Evolutionary conservation across 768 basidiomycete species (phyloP).

Genomic region (Tylopilus sp.): DNA sequence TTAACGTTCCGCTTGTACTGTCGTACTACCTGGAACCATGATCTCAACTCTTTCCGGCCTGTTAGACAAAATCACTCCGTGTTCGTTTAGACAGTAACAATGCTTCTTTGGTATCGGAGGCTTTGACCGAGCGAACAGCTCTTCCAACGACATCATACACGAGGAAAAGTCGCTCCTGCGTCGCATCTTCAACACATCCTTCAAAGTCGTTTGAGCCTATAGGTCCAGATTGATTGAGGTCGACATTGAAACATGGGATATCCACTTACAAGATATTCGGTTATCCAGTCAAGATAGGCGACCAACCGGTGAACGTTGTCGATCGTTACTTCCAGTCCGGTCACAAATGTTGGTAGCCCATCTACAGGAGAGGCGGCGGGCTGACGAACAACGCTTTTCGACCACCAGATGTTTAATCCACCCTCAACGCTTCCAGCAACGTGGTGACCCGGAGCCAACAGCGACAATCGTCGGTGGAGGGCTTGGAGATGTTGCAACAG

Average conservation of each 20-base stretch:
- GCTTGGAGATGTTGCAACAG: conserved; percentile 15
- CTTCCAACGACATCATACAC: conserved; percentile 16
- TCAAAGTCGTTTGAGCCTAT: conserved; percentile 19
- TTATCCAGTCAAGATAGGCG: conserved; percentile 29
- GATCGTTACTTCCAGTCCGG: conserved; percentile 21
- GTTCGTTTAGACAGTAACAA: conserved; percentile 6
- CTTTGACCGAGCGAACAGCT: conserved; percentile 20
- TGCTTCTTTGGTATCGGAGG: conserved; percentile 2
- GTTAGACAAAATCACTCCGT: background rate
- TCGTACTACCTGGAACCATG: conserved; percentile 22
- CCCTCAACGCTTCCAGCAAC: background rate
- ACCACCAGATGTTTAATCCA: conserved; percentile 1
- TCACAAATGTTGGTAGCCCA: conserved; percentile 9
- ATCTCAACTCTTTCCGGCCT: conserved; percentile 13
- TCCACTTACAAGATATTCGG: conserved; percentile 23
- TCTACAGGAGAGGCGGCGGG: conserved; percentile 6
- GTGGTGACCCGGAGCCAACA: background rate
- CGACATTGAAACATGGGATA: background rate
- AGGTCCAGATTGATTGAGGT: conserved; percentile 2
- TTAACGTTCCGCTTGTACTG: conserved; percentile 16
- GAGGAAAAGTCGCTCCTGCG: conserved; percentile 13
- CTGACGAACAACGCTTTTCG: conserved; percentile 4
- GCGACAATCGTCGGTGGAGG: conserved; percentile 14
- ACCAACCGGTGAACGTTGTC: conserved; percentile 18
- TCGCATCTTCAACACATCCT: conserved; percentile 6